Evolutionary conservation across 78 protist species (phyloP), one percentile per base, ranked within the genome.

Genomic region (Pigoraptor vietnamica): DNA sequence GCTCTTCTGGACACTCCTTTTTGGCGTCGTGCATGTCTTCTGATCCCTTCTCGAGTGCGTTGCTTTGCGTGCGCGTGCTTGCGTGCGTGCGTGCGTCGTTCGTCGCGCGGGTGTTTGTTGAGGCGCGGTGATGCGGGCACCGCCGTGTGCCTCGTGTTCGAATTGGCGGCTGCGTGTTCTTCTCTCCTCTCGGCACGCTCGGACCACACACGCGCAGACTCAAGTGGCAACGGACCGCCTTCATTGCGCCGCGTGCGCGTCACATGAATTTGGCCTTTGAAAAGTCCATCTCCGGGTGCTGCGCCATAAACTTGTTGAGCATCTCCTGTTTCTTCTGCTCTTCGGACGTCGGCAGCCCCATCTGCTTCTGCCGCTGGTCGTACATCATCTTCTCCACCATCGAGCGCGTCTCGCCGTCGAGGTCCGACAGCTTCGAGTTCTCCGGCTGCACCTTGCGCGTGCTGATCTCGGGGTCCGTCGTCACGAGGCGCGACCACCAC

Each of bases 381-480:
- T 36, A 95, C 97, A 96, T 96, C 97, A 96, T 96, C 92, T 96
- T 96, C 87, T 96, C 97, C 9, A 96, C 97, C 81, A 92, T 92
- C 19, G 84, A 29, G 21, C 97, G 88, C 10, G 97, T 94, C 24
- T 93, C 95, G 14, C 92, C 92, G 56, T 96, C 97, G 25, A 96
- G 81, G 55, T 96, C 97, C 0, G 89, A 29, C 39, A 96, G 94
- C 56, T 92, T 92, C n/a, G 93, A 89, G 90, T 90, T 93, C 87
- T 94, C 95, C 0, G 97, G 97, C 90, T 93, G 39, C 37, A 93
- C 88, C 24, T 91, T 94, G 24, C 37, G 48, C 24, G 94, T 93
- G 89, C 90, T 89, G 81, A 96, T 91, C 37, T 90, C 94, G 2
- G 89, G 93, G n/a, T 92, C 94, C 0, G 94, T 95, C 39, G 24